Evolutionary conservation across 768 basidiomycete genomes (phyloP).

Genomic region (Imleria badia): DNA sequence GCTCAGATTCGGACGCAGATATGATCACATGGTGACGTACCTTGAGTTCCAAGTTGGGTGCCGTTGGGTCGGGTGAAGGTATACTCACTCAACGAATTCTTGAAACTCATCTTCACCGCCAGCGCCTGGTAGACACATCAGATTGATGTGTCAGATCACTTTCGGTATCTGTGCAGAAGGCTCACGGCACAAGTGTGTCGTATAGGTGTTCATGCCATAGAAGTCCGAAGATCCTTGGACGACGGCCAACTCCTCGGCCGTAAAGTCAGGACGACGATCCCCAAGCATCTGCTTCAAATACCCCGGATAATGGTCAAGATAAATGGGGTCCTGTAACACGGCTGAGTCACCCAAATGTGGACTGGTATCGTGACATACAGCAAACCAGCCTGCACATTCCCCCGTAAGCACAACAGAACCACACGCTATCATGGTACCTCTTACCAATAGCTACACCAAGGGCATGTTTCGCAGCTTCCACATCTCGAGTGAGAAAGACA

Average conservation of each 20-base stretch:
- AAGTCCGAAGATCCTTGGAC: constrained; percentile 69
- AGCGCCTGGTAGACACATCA: constrained; percentile 38
- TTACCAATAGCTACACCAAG: constrained; percentile 70
- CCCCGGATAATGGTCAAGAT: constrained; percentile 67
- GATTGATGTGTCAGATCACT: not conserved
- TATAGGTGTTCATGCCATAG: constrained; percentile 74
- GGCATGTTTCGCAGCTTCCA: constrained; percentile 69
- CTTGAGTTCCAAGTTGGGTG: constrained; percentile 61
- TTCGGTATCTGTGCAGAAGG: not conserved
- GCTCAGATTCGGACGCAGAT: not conserved
- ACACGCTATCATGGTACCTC: constrained; percentile 32
- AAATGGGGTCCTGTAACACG: constrained; percentile 55
- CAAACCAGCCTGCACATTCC: constrained; percentile 50
- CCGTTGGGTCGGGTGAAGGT: constrained; percentile 65
- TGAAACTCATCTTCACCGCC: constrained; percentile 66
- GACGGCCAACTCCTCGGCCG: constrained; percentile 52
- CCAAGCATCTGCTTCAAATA: constrained; percentile 57
- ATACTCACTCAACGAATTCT: constrained; percentile 56
- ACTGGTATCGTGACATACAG: constrained; percentile 36
- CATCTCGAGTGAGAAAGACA: constrained; percentile 40
- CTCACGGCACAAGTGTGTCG: constrained; percentile 61
- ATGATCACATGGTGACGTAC: constrained; percentile 30
- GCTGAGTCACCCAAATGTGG: not conserved
- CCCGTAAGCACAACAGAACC: constrained; percentile 21
- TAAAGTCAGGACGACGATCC: constrained; percentile 58